phyloP scores from a whole-genome alignment of 2,329 filamentous ascomycete genomes.

The Cladorrhinum sp. region DNA sequence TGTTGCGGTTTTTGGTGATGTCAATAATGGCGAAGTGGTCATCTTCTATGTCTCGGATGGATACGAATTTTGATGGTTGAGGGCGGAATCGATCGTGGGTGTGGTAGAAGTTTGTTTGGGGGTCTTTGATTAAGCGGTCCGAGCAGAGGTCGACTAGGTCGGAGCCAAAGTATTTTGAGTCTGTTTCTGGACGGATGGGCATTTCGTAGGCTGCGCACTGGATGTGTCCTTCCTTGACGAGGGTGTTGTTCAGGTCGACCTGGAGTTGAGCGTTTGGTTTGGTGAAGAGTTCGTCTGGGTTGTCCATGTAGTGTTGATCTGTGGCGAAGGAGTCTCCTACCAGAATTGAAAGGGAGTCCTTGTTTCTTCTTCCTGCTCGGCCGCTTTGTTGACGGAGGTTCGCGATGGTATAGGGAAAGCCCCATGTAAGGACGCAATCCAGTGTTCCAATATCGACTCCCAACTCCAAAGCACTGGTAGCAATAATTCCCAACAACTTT shows the following conservation, averaged over 20 bases:
- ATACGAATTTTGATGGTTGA: slow-evolving; percentile 75
- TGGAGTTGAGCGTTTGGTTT: slow-evolving; percentile 86
- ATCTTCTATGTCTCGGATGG: slow-evolving; percentile 83
- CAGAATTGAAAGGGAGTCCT: slow-evolving; percentile 85
- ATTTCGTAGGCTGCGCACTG: slow-evolving; percentile 96
- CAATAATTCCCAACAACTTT: slow-evolving; percentile 86
- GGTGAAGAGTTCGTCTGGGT: slow-evolving; percentile 89
- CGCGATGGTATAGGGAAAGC: slow-evolving; percentile 93
- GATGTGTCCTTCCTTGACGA: slow-evolving; percentile 88
- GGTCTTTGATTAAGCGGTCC: slow-evolving; percentile 71
- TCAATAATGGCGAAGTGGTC: slow-evolving; percentile 94
- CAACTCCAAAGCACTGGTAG: slow-evolving; percentile 87
- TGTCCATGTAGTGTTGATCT: slow-evolving; percentile 96
- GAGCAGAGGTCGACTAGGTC: slow-evolving; percentile 68
- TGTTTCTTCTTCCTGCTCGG: slow-evolving; percentile 85
- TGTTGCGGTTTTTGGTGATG: slow-evolving; percentile 75
- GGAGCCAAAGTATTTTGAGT: slow-evolving; percentile 74
- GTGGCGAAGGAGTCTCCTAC: slow-evolving; percentile 86
- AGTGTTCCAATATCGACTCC: slow-evolving; percentile 93
- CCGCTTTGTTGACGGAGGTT: slow-evolving; percentile 94
- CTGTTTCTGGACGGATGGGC: slow-evolving; percentile 77
- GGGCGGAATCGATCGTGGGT: slow-evolving; percentile 87
- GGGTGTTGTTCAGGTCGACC: slow-evolving; percentile 86
- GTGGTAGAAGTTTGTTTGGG: slow-evolving; percentile 77
- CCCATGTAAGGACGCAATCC: slow-evolving; percentile 89